Conservation (phyloP, 768 basidiomycete species). For the Glaciozyma antarctica region DNA sequence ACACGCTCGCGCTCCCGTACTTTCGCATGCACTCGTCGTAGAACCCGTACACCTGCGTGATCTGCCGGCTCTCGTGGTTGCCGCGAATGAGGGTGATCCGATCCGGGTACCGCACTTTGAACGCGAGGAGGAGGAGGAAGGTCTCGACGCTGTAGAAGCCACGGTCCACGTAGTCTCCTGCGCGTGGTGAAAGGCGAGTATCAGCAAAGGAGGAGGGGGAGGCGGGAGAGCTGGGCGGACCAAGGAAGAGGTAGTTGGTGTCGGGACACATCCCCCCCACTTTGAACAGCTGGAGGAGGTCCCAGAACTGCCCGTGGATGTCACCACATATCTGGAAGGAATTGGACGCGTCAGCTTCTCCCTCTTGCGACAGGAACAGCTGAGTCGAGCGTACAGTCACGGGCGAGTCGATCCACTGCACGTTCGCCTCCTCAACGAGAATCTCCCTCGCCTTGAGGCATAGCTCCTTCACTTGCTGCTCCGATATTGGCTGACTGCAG, state of each 20-base stretch:
- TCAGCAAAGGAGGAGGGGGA: background rate
- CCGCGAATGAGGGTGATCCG: constrained; percentile 93
- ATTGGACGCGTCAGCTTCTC: background rate
- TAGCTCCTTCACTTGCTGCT: constrained; percentile 87
- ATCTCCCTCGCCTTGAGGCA: constrained; percentile 87
- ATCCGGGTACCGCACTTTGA: constrained; percentile 93
- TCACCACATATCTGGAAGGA: constrained; percentile 55
- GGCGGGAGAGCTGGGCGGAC: constrained; percentile 33
- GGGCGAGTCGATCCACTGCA: constrained; percentile 88
- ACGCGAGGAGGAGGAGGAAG: constrained; percentile 81
- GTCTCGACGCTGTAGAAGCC: constrained; percentile 97
- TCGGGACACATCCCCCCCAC: constrained; percentile 42
- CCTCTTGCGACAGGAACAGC: background rate
- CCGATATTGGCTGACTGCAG: constrained; percentile 74
- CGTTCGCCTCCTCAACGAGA: constrained; percentile 77
- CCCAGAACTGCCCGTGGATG: constrained; percentile 98
- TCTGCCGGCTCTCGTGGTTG: constrained; percentile 95
- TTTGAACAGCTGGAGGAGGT: constrained; percentile 61
- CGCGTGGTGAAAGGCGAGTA: background rate
- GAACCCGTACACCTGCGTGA: constrained; percentile 61
- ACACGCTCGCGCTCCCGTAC: constrained; percentile 86
- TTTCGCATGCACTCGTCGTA: constrained; percentile 90
- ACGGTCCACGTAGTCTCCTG: constrained; percentile 96
- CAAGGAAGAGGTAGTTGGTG: constrained; percentile 48
- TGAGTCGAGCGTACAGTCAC: constrained; percentile 51